Percentiles rank a stretch among this genome's conserved stretches.
Evolutionary conservation across 169 alveolate species (phyloP).

Genomic region (Plasmodium vinckei): DNA sequence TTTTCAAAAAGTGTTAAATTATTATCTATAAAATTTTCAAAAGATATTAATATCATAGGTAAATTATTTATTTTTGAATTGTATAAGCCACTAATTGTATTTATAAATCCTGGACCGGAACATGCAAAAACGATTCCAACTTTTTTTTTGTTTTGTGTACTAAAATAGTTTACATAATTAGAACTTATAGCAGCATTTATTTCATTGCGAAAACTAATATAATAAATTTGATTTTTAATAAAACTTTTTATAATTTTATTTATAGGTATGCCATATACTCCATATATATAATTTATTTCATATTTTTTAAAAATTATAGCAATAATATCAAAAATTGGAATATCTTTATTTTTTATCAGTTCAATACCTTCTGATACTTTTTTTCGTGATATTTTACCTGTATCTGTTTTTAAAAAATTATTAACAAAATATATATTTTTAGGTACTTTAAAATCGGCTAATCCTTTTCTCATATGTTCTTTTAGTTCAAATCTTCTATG

Average conservation of each 20-base stretch:
- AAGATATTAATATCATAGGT: constrained; percentile 53
- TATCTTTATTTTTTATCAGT: constrained; percentile 9
- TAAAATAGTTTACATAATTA: constrained; percentile 60
- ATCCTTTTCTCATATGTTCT: constrained; percentile 13
- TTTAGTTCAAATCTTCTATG: constrained; percentile 2
- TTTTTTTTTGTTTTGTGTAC: constrained; percentile 19
- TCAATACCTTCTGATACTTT: constrained; percentile 51
- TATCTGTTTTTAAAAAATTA: constrained; percentile 62
- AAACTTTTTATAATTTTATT: constrained; percentile 52
- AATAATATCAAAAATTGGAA: constrained; percentile 36
- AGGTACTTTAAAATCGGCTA: constrained; percentile 70
- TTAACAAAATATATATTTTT: constrained; percentile 63
- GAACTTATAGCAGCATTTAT: constrained; percentile 67
- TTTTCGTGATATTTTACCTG: constrained; percentile 68
- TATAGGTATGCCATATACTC: constrained; percentile 66
- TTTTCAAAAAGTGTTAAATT: constrained; percentile 39
- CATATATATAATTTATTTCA: constrained; percentile 48
- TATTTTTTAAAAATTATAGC: constrained; percentile 52
- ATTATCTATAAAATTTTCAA: constrained; percentile 41
- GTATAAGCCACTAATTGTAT: constrained; percentile 62
- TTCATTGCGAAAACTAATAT: constrained; percentile 73
- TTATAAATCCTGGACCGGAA: constrained; percentile 75
- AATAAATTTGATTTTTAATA: constrained; percentile 29
- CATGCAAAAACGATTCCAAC: constrained; percentile 56
- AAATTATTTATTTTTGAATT: constrained; percentile 55